Percentiles rank a stretch among this genome's conserved stretches.
Conservation (phyloP, 768 basidiomycete species). For the Lentinus tigrinus region DNA sequence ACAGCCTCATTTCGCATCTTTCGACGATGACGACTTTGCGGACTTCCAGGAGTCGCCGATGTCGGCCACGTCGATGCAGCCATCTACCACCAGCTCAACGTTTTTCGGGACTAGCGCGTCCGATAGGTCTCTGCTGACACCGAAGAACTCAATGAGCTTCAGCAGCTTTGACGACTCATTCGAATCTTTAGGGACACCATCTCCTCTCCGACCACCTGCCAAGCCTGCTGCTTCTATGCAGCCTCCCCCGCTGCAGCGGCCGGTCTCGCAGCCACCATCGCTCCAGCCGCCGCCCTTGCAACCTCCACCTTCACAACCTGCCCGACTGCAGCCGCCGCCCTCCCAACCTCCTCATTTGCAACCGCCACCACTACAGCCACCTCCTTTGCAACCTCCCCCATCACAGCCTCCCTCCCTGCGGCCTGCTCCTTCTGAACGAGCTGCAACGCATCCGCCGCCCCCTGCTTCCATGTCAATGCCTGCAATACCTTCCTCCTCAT, state of each 20-base stretch:
- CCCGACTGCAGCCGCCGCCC: neutral
- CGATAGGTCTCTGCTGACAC: slow-evolving; percentile 20
- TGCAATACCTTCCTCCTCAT: neutral
- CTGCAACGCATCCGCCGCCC: neutral
- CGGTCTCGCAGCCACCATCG: neutral
- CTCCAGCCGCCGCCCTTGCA: neutral
- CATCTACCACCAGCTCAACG: slow-evolving; percentile 26
- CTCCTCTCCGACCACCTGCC: slow-evolving; percentile 35
- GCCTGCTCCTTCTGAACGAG: neutral
- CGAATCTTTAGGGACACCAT: slow-evolving; percentile 41
- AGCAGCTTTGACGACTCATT: slow-evolving; percentile 54
- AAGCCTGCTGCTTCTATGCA: slow-evolving; percentile 12
- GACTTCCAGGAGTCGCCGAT: slow-evolving; percentile 24
- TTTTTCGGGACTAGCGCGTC: slow-evolving; percentile 22
- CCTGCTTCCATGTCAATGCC: slow-evolving; percentile 6
- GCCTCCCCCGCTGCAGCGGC: neutral
- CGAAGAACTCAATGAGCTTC: slow-evolving; percentile 27
- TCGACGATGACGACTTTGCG: slow-evolving; percentile 25
- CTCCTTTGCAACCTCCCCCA: neutral
- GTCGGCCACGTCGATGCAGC: slow-evolving; percentile 14
- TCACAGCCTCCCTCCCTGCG: neutral
- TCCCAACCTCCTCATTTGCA: neutral
- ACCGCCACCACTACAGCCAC: neutral
- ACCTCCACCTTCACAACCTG: neutral
- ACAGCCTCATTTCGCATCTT: neutral